Conservation (phyloP, 495 filamentous ascomycete genomes). For the Penicillium flavigenum region DNA sequence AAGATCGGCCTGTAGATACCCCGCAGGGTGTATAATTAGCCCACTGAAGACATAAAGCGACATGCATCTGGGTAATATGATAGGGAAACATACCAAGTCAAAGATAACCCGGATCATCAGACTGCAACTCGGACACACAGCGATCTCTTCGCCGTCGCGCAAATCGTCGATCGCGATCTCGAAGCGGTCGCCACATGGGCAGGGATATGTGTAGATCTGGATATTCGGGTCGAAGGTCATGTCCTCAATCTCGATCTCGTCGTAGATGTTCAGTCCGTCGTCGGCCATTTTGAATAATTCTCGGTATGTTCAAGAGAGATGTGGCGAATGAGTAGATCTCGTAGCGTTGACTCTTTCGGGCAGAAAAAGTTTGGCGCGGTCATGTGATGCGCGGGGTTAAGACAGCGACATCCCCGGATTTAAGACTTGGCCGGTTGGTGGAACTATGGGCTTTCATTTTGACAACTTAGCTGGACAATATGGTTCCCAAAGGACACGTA, state of each 20-base stretch:
- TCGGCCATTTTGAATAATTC: slow-evolving; percentile 57
- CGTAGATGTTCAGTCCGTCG: slow-evolving; percentile 75
- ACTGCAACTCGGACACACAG: slow-evolving; percentile 93
- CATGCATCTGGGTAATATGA: neutral
- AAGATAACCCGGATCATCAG: slow-evolving; percentile 95
- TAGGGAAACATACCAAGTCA: slow-evolving; percentile 62
- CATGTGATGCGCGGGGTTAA: slow-evolving; percentile 31
- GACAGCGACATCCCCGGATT: slow-evolving; percentile 1
- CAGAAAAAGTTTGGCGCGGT: slow-evolving; percentile 32
- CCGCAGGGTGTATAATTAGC: slow-evolving; percentile 19
- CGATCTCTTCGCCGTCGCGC: slow-evolving; percentile 85
- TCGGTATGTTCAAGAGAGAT: neutral
- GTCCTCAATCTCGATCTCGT: slow-evolving; percentile 99
- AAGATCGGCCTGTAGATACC: slow-evolving; percentile 41
- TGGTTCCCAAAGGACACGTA: too few species aligned
- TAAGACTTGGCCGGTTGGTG: neutral
- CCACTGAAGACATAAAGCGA: slow-evolving; percentile 1
- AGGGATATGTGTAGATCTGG: slow-evolving; percentile 92
- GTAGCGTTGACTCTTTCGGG: neutral
- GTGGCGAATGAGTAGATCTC: slow-evolving; percentile 9
- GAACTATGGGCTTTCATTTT: neutral
- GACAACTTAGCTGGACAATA: neutral
- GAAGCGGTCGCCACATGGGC: slow-evolving; percentile 96
- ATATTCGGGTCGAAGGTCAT: slow-evolving; percentile 86
- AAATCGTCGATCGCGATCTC: slow-evolving; percentile 86